Conservation (phyloP, 345 rosid genomes). For the Raphanus raphanistrum region DNA sequence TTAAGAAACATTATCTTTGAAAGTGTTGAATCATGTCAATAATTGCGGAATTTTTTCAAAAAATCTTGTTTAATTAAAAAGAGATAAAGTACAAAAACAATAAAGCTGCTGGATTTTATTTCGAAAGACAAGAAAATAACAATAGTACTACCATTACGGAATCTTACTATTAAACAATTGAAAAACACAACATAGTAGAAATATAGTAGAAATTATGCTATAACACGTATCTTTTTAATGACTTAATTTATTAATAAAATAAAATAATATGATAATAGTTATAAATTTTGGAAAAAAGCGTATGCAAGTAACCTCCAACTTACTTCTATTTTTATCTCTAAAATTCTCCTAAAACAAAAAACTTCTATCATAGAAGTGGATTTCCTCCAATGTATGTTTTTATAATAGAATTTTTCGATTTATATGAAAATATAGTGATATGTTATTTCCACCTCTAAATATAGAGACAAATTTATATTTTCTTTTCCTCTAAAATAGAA, state of each 20-base stretch:
- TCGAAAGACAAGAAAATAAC: neutral
- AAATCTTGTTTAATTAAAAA: neutral
- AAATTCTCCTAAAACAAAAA: too few species aligned
- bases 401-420: too few species aligned
- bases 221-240: neutral
- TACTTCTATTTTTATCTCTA: too few species aligned
- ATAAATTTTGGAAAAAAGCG: neutral
- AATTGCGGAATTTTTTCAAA: conserved; percentile 14
- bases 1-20: neutral
- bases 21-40: conserved; percentile 26
- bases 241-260: neutral
- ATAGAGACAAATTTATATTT: too few species aligned
- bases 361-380: too few species aligned
- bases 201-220: neutral
- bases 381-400: too few species aligned
- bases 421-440: too few species aligned
- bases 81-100: conserved; percentile 2
- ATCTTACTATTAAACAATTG: neutral
- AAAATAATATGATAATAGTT: neutral
- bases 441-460: too few species aligned
- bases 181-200: neutral
- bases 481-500: too few species aligned
- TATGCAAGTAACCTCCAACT: too few species aligned
- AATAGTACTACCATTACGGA: neutral
- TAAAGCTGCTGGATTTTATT: conserved; percentile 21